Conservation (phyloP, 805 yeast genomes). For the Metschnikowia corniflorae region DNA sequence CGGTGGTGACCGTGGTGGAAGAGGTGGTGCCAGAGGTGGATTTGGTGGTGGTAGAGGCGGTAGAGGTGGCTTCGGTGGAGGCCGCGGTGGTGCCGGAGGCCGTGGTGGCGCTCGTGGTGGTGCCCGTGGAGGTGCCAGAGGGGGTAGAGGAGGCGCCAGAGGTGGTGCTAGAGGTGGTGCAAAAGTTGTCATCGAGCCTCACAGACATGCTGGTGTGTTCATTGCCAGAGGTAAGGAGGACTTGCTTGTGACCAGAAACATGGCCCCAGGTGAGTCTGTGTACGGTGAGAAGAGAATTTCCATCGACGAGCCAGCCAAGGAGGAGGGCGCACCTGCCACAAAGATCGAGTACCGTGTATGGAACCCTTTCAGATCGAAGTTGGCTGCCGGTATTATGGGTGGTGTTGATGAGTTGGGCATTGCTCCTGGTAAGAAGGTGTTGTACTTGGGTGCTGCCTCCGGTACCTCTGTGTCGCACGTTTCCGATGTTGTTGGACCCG, state of each 20-base stretch:
- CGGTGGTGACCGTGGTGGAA: constrained; percentile 47
- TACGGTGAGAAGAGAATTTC: constrained; percentile 97
- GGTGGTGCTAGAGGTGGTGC: constrained; percentile 92
- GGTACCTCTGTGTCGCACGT: constrained; percentile 99
- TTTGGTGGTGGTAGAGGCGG: constrained; percentile 45
- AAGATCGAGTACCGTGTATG: constrained; percentile 99
- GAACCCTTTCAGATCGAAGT: constrained; percentile 99
- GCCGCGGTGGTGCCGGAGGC: constrained; percentile 32
- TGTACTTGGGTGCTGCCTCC: constrained; percentile 98
- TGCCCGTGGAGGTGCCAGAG: constrained; percentile 51
- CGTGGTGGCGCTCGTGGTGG: constrained; percentile 38
- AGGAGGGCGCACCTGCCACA: constrained; percentile 84
- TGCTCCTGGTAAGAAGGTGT: constrained; percentile 96
- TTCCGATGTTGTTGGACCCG: constrained; percentile 98
- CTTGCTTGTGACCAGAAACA: constrained; percentile 91
- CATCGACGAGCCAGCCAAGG: constrained; percentile 88
- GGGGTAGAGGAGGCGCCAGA: constrained; percentile 63
- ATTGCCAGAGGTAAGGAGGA: constrained; percentile 99
- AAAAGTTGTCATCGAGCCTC: constrained; percentile 96
- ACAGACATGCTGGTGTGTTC: constrained; percentile 97
- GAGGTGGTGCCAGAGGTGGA: constrained; percentile 57
- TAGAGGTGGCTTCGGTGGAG: constrained; percentile 36
- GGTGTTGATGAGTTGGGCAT: constrained; percentile 97
- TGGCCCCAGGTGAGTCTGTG: constrained; percentile 97
- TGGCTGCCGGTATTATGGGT: constrained; percentile 99